Evolutionary conservation across 2,329 filamentous ascomycete species (phyloP).

Genomic region (Alternaria dauci): DNA sequence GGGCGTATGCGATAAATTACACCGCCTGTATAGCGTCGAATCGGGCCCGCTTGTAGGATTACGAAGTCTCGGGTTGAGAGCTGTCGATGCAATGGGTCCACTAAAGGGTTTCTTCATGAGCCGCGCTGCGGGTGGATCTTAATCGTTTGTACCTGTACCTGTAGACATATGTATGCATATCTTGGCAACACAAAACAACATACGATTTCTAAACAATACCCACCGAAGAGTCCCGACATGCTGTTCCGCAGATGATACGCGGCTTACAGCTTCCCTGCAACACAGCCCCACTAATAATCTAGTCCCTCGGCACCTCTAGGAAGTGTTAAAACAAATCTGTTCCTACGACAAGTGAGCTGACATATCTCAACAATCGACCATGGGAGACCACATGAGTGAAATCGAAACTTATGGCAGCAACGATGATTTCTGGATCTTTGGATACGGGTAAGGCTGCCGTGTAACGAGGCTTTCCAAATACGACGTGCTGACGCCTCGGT

Average conservation of each 20-base stretch:
- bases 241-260: not conserved
- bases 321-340: conserved; percentile 1
- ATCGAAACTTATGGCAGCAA: conserved; percentile 48
- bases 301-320: not conserved
- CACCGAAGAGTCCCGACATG: not conserved
- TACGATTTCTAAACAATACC: conserved; percentile 6
- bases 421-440: conserved; percentile 92
- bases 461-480: not conserved
- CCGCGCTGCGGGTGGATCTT: conserved; percentile 58
- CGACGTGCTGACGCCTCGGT: not conserved
- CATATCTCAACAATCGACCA: conserved; percentile 11
- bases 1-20: conserved; percentile 86
- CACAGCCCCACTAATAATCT: conserved; percentile 5
- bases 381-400: conserved; percentile 40
- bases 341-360: not conserved
- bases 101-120: conserved; percentile 90
- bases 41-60: conserved; percentile 81
- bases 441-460: conserved; percentile 75
- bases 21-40: conserved; percentile 87
- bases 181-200: not conserved
- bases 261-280: conserved; percentile 1
- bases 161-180: conserved; percentile 20
- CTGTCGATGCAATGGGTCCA: conserved; percentile 76
- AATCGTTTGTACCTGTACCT: conserved; percentile 19
- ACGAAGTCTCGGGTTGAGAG: conserved; percentile 76